phyloP scores from a whole-genome alignment of 768 basidiomycete species.

The Tulasnella sp. region DNA sequence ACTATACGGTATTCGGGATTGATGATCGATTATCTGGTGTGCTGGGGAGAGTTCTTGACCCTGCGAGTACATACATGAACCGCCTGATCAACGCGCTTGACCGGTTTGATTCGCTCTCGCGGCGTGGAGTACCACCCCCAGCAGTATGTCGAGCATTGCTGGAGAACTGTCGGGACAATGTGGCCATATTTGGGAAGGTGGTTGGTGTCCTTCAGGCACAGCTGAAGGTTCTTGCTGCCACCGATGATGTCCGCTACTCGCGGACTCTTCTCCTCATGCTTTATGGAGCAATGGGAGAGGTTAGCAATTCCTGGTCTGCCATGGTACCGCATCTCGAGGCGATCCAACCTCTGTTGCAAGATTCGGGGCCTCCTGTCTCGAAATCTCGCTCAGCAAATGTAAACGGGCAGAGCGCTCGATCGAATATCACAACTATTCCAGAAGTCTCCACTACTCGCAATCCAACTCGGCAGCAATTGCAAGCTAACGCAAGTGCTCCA shows the following conservation, averaged over 20 bases:
- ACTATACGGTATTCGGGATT: constrained; percentile 70
- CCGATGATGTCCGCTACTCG: constrained; percentile 77
- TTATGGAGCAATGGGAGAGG: constrained; percentile 81
- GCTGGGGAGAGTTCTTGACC: constrained; percentile 72
- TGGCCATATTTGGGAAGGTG: constrained; percentile 77
- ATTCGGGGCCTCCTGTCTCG: constrained; percentile 27
- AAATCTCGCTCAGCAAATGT: constrained; percentile 19
- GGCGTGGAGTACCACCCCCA: constrained; percentile 49
- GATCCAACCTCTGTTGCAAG: constrained; percentile 49
- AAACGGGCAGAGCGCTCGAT: constrained; percentile 1
- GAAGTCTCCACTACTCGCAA: constrained; percentile 21
- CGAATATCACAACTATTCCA: constrained; percentile 7
- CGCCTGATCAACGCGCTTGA: constrained; percentile 80
- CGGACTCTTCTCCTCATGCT: constrained; percentile 76
- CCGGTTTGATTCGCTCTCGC: constrained; percentile 73
- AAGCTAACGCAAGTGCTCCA: background rate
- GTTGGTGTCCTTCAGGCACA: constrained; percentile 70
- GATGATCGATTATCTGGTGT: constrained; percentile 69
- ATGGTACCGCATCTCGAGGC: constrained; percentile 59
- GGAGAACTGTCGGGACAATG: constrained; percentile 71
- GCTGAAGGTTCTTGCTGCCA: constrained; percentile 56
- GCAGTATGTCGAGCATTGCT: constrained; percentile 67
- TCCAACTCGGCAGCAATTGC: background rate
- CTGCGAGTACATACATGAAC: constrained; percentile 67
- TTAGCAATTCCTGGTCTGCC: constrained; percentile 70